phyloP scores from a whole-genome alignment of 2,329 filamentous ascomycete genomes.

The Sporothrix humicola region DNA sequence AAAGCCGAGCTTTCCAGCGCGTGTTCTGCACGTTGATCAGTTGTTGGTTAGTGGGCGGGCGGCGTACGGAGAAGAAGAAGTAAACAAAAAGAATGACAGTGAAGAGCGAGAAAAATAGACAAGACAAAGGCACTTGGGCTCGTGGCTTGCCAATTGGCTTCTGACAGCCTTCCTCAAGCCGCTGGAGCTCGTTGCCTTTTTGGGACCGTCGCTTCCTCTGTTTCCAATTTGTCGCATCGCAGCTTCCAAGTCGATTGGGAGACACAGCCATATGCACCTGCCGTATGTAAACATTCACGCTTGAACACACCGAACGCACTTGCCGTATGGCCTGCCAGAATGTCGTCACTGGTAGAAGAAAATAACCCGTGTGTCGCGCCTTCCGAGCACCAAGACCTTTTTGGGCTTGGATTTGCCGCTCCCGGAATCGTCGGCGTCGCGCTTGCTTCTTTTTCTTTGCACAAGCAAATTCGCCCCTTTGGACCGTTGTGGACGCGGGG shows the following conservation, averaged over 20 bases:
- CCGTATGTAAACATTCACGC: background rate
- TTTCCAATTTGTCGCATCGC: background rate
- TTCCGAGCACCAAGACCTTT: background rate
- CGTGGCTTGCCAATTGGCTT: slow-evolving; percentile 10
- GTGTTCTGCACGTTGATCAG: background rate
- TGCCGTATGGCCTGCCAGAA: too few relatives aligned
- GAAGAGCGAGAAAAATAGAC: background rate
- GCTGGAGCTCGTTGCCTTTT: background rate
- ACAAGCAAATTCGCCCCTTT: too few relatives aligned
- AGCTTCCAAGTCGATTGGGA: background rate
- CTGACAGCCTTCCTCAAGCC: background rate
- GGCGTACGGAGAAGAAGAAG: background rate
- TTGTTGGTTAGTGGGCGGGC: background rate
- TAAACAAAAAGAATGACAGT: background rate
- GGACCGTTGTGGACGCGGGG: too few relatives aligned
- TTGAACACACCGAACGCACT: too few relatives aligned
- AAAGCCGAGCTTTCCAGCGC: background rate
- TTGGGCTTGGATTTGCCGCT: background rate
- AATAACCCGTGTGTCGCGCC: background rate
- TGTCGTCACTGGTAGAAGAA: too few relatives aligned
- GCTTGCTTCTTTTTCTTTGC: background rate
- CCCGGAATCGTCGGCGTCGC: slow-evolving; percentile 28
- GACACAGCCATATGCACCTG: background rate
- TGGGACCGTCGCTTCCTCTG: background rate
- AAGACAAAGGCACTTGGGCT: too few relatives aligned